These are phyloP conservation scores for peach (Prunus persica) DNA, from an alignment of 306 rosid species.

Conservation along the genomic window DNA sequence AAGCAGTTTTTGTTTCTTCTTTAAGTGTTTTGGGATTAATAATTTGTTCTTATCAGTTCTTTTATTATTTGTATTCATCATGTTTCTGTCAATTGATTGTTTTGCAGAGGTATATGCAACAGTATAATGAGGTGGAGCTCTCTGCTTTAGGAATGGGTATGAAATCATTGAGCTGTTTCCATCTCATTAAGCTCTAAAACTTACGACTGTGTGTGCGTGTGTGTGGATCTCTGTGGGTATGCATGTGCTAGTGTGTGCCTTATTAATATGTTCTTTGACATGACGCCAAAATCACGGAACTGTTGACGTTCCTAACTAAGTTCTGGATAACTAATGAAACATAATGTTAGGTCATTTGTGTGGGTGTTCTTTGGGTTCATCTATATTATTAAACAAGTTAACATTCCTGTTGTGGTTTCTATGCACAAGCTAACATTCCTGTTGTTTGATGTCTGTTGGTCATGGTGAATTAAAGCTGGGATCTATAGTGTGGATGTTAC, in stretches of 20 bases:
- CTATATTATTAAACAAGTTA: neutral
- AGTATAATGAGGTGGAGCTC: slow-evolving; percentile 45
- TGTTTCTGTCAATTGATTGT: neutral
- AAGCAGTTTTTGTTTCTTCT: neutral
- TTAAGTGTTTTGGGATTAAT: neutral
- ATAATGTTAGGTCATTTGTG: neutral
- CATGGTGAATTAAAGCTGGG: neutral
- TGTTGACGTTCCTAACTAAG: neutral
- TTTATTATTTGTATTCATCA: neutral
- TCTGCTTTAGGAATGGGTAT: slow-evolving; percentile 56
- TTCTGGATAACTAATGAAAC: neutral
- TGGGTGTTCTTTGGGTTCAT: neutral
- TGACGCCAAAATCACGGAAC: neutral
- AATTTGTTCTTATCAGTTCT: neutral
- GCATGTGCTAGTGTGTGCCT: neutral
- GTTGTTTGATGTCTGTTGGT: neutral
- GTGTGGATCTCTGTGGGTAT: neutral
- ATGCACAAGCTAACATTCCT: neutral
- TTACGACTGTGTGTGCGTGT: neutral
- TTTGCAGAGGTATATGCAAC: slow-evolving; percentile 50
- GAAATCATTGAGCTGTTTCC: neutral
- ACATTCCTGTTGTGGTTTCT: neutral
- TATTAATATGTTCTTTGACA: neutral
- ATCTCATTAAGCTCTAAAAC: neutral
- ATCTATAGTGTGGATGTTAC: neutral